phyloP scores from a whole-genome alignment of 2,329 filamentous ascomycete genomes.

The Chaetomium sp. region DNA sequence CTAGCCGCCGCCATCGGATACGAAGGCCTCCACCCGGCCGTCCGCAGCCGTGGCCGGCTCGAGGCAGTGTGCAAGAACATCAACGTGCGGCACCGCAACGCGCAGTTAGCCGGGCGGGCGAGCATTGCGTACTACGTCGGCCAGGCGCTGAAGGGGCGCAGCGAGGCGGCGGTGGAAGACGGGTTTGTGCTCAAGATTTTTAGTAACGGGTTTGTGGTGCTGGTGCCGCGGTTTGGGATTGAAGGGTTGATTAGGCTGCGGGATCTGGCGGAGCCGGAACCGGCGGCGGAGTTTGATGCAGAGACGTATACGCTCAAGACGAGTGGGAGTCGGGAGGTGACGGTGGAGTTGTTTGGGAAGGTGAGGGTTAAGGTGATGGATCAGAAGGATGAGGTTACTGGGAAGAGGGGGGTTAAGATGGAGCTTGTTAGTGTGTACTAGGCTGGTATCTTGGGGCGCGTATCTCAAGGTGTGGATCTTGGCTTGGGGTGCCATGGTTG shows the following conservation, averaged over 20 bases:
- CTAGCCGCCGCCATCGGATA: conserved; percentile 93
- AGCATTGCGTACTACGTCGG: conserved; percentile 98
- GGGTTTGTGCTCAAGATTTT: conserved; percentile 97
- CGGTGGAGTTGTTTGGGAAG: conserved; percentile 84
- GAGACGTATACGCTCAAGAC: conserved; percentile 74
- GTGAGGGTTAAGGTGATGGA: conserved; percentile 84
- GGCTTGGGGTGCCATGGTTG: too few species aligned
- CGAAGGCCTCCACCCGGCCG: conserved; percentile 72
- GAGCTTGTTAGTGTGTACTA: conserved; percentile 46
- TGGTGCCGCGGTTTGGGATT: conserved; percentile 92
- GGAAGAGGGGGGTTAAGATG: conserved; percentile 85
- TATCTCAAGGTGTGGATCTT: too few species aligned
- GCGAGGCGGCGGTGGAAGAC: conserved; percentile 68
- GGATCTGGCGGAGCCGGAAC: conserved; percentile 72
- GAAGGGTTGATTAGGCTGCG: conserved; percentile 83
- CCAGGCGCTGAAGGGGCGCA: conserved; percentile 70
- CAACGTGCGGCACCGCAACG: conserved; percentile 94
- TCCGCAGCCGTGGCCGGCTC: conserved; percentile 76
- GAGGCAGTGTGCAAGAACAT: conserved; percentile 97
- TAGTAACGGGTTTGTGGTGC: conserved; percentile 93
- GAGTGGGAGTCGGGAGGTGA: conserved; percentile 47
- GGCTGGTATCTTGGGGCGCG: too few species aligned
- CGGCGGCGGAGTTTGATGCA: conserved; percentile 74
- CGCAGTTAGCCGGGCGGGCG: conserved; percentile 87
- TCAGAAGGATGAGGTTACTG: conserved; percentile 89